phyloP scores from a whole-genome alignment of 805 yeast genomes.

The Starmerella kuoi region DNA sequence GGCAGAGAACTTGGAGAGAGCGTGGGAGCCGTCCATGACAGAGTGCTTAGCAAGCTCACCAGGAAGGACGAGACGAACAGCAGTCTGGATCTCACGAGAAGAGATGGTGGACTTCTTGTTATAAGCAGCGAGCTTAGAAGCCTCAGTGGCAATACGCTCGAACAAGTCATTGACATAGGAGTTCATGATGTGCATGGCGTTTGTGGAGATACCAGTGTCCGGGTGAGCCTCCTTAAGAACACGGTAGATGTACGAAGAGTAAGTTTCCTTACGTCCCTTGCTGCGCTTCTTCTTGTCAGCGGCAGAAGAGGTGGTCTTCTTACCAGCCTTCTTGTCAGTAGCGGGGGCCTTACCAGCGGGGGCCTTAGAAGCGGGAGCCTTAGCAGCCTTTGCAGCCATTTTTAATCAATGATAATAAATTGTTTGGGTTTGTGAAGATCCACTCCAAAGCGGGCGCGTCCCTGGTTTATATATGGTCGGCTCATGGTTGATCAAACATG shows the following conservation, averaged over 20 bases:
- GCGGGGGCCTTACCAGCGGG: slow-evolving; percentile 88
- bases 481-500: not conserved
- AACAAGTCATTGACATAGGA: slow-evolving; percentile 95
- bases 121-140: slow-evolving; percentile 96
- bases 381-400: slow-evolving; percentile 43
- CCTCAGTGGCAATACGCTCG: slow-evolving; percentile 96
- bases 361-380: slow-evolving; percentile 46
- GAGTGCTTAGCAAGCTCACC: slow-evolving; percentile 99
- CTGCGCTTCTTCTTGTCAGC: slow-evolving; percentile 80
- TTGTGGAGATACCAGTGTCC: slow-evolving; percentile 98
- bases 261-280: slow-evolving; percentile 95
- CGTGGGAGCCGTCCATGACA: slow-evolving; percentile 97
- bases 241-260: slow-evolving; percentile 96
- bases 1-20: slow-evolving; percentile 91
- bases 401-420: slow-evolving; percentile 10
- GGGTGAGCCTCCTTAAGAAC: slow-evolving; percentile 98
- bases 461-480: slow-evolving; percentile 8
- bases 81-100: slow-evolving; percentile 97
- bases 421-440: not conserved
- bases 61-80: slow-evolving; percentile 93
- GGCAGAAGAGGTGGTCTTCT: slow-evolving; percentile 73
- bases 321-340: slow-evolving; percentile 89
- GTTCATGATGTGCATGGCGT: slow-evolving; percentile 98
- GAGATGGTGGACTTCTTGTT: slow-evolving; percentile 96
- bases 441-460: not conserved